Evolutionary conservation across 2,329 filamentous ascomycete genomes (phyloP), one percentile per base, ranked within the genome.

Genomic region (Cyphellophora attinorum): DNA sequence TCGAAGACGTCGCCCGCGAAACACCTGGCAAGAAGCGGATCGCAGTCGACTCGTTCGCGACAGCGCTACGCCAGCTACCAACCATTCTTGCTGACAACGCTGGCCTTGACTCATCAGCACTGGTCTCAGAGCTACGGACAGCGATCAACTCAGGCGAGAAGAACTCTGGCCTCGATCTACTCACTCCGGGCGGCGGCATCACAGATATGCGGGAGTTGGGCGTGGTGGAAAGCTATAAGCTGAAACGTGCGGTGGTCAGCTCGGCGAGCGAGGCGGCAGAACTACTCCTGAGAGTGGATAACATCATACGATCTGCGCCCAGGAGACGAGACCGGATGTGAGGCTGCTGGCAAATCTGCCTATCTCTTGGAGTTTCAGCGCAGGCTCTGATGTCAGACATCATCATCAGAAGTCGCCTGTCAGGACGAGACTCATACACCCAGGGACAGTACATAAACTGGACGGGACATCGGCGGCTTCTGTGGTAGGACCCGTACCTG

Each of bases 81-180:
- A 98, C 91, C 6, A 96, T 96, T 46, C 74, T 98, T 42, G 91
- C 91, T 2, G 91, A 98, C 68, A 98, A 98, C 51, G 91, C 91
- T 21, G 91, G 91, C 56, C 75, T 96, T 47, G 91, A 98, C 61
- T 94, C 85, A 15, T 89, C 86, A 49, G 91, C 96, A 44, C 75
- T 98, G 18, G 85, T 98, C 17, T 83, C 88, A 10, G 79, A 89
- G 45, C 72, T 98, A 52, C 80, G 91, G 51, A 93, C 93, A 62
- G 84, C 85, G 14, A 88, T 96, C 47, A 96, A 96, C 66, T 84
- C 91, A 45, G 91, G 91, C 45, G 79, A 94, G 74, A 86, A 79
- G 33, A 94, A 81, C 41, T 93, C 89, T 35, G 91, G 91, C 13
- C 67, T 98, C 44, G 91, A 98, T 55, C 67, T 98, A 44, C 70